Conservation (phyloP, 139 green algal species). For the Penium margaritaceum region DNA sequence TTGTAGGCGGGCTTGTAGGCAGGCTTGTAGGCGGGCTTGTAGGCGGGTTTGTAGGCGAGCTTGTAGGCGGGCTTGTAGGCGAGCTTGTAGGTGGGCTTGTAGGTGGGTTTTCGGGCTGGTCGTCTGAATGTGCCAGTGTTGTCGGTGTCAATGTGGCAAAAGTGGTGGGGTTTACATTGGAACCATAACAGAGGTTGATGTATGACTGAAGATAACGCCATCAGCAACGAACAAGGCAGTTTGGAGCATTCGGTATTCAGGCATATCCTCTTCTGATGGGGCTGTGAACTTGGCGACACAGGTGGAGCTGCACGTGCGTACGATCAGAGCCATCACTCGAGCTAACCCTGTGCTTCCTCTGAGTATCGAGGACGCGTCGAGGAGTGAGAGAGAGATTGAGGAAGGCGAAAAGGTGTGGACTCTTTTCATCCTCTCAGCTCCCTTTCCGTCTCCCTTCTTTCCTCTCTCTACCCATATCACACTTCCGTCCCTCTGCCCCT, state of each 20-base stretch:
- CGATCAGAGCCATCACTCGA: conserved; percentile 54
- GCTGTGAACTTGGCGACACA: conserved; percentile 31
- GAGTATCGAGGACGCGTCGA: conserved; percentile 43
- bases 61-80: too few species aligned
- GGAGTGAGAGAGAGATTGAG: conserved; percentile 41
- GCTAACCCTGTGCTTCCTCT: conserved; percentile 42
- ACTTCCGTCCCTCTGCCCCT: neutral
- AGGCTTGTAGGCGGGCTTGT: too few species aligned
- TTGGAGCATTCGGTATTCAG: neutral
- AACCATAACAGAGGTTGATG: conserved; percentile 31
- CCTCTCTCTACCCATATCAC: neutral
- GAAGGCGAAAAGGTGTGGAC: conserved; percentile 27
- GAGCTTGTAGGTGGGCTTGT: too few species aligned
- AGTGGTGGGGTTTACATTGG: conserved; percentile 39
- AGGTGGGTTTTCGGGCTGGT: too few species aligned
- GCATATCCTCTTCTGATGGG: neutral
- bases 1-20: too few species aligned
- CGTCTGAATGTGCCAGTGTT: too few species aligned
- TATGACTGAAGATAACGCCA: conserved; percentile 9
- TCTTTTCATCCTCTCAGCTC: neutral
- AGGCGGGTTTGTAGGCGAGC: too few species aligned
- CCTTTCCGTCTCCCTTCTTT: neutral
- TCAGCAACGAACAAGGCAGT: neutral
- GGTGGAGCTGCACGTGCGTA: conserved; percentile 73
- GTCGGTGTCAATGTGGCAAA: too few species aligned